Evolutionary conservation across 257 asterid species (phyloP), one percentile per base, ranked within the genome.

Genomic region (Henckelia pumila): DNA sequence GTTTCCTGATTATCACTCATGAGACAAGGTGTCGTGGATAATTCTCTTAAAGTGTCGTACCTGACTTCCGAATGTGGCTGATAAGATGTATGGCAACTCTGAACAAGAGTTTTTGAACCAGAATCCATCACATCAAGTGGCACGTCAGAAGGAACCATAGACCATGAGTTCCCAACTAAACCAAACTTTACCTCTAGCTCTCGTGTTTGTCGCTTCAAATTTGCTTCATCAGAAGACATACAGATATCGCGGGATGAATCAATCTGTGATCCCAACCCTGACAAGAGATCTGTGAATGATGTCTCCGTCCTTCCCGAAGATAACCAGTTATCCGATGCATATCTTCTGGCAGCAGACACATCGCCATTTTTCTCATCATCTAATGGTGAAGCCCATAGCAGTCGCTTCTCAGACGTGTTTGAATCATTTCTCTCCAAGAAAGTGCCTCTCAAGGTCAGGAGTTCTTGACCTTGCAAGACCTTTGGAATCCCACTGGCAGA

Each of bases 391-490:
- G 79, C 76, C 91, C 88, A 83, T 29, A 62, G 29, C 10, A 73
- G 69, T 28, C 84, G 88, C 82, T 88, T 93, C 61, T 86, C 95
- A 26, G 84, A 71, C 63, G 88, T 79, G 22, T 88, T 85, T 7
- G 87, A 81, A 63, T 88, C 95, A 11, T 77, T 80, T 76, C 55
- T 16, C 55, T 47, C 55, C 20, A 47, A 47, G 55, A 47, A 16
- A 17, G 88, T 59, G 52, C 88, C 88, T 82, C 95, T 80, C 86
- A 86, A 82, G 89, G 92, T 83, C 83, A 83, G 76, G 32, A 73
- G 65, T 83, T 93, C 98, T 88, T 90, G 97, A 84, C 95, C 90
- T 84, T 88, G 97, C 85, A 90, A 85, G 91, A 88, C 95, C 95
- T 95, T 84, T 67, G 87, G 73, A 76, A 81, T 74, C 75, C 91